Evolutionary conservation across 2,329 filamentous ascomycete genomes (phyloP).

Genomic region (Paecilomyces formosus): DNA sequence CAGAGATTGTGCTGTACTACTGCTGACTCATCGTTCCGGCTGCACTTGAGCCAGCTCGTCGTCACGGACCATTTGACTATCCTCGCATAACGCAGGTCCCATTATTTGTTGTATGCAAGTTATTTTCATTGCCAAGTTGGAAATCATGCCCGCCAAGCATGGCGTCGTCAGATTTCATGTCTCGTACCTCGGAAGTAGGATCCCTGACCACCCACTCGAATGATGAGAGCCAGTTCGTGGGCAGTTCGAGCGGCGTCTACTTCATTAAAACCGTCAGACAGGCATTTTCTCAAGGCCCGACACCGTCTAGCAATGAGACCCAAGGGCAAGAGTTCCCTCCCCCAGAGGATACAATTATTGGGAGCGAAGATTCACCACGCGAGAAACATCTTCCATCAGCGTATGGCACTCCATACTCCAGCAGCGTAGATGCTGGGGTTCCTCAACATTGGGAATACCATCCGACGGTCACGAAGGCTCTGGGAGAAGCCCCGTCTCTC

Average conservation of each 20-base stretch:
- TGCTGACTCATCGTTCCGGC: not conserved
- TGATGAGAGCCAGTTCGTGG: slow-evolving; percentile 45
- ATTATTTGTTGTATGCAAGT: not conserved
- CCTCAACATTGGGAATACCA: slow-evolving; percentile 21
- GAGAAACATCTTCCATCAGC: slow-evolving; percentile 11
- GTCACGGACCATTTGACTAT: not conserved
- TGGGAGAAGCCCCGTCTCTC: slow-evolving; percentile 21
- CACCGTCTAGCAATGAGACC: slow-evolving; percentile 8
- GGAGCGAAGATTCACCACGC: slow-evolving; percentile 15
- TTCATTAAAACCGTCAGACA: slow-evolving; percentile 48
- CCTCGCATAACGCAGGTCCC: not conserved
- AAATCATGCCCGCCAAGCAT: slow-evolving; percentile 15
- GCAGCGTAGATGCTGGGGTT: slow-evolving; percentile 6
- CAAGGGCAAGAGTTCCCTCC: slow-evolving; percentile 18
- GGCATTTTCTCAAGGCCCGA: slow-evolving; percentile 38
- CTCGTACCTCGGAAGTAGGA: slow-evolving; percentile 31
- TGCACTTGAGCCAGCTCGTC: not conserved
- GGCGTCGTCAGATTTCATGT: slow-evolving; percentile 18
- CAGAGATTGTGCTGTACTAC: not conserved
- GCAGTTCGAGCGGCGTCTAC: slow-evolving; percentile 46
- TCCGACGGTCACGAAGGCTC: slow-evolving; percentile 12
- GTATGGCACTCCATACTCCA: slow-evolving; percentile 1
- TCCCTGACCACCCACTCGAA: slow-evolving; percentile 35
- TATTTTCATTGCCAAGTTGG: slow-evolving; percentile 1
- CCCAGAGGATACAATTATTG: slow-evolving; percentile 22